Base-by-base conservation (phyloP, 2,329 filamentous ascomycete species). In the Fusarium chuoi region DNA sequence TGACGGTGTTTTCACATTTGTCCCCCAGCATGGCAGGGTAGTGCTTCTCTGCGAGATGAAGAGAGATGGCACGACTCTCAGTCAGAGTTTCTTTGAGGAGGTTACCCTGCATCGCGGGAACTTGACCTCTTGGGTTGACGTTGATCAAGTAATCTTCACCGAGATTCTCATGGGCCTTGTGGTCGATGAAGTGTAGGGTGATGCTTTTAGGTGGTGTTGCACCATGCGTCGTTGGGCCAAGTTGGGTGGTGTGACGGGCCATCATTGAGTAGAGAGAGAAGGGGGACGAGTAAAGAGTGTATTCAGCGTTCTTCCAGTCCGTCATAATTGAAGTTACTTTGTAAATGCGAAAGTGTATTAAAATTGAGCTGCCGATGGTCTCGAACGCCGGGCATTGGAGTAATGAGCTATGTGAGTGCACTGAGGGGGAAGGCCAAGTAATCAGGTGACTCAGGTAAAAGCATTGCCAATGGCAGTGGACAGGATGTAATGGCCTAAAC, bases 241-340 rank as follows among this genome's bases (percentile, higher is more conserved):
- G 65, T 5, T 61, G 65, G 35, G 69, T 22, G 6, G 68, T 71
- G 14, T 71, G 65, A 28, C 68, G 65, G 4, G 68, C 68, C 65
- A 71, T 71, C 68, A 61, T 69, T 3, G 65, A 71, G 17, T 69
- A 71, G 41, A 71, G 65, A 24, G 68, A 71, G 28, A 71, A 71
- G 13, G 68, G 68, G 5, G 55, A 65, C 0, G 68, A 71, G 55
- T 71, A 71, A 24, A 71, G 65, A 10, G 68, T 71, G 33, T 70
- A 70, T 59, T 70, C 59, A 2, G 68, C 68, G 15, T 64, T 30
- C 7, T 41, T 36, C 67, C 58, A 70, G 24, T 68, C 24, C 10
- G 48, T 28, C 66, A 69, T 69, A 4, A 28, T 28, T n/a, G 15
- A 9, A 7, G 7, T 2, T 55, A 7, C 8, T 13, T n/a, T n/a